Conservation (phyloP, 208 protist species). For the Crithidia brevicula region DNA sequence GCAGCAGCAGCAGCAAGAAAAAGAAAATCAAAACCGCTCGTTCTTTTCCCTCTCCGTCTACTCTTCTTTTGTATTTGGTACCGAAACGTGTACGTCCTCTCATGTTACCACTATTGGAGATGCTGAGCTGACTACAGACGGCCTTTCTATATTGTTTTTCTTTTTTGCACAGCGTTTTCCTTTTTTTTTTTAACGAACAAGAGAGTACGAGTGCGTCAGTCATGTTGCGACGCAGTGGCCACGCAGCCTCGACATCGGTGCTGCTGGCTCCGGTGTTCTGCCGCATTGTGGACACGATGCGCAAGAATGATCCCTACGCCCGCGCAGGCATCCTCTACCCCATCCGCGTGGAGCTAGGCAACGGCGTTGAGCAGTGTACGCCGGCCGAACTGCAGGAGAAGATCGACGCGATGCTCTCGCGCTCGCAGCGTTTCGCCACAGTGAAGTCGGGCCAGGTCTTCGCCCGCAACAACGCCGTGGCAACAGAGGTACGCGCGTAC, state of each 20-base stretch:
- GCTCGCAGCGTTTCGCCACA: conserved; percentile 74
- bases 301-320: conserved; percentile 65
- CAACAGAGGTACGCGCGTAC: conserved; percentile 67
- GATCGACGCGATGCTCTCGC: conserved; percentile 66
- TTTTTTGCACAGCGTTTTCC: too few relatives aligned
- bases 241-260: not conserved
- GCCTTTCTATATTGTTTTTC: too few relatives aligned
- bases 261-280: conserved; percentile 74
- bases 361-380: conserved; percentile 63
- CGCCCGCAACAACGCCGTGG: conserved; percentile 64
- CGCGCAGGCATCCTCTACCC: conserved; percentile 77
- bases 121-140: too few relatives aligned
- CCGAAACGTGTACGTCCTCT: too few relatives aligned
- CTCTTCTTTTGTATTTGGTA: too few relatives aligned
- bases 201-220: not conserved
- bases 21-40: too few relatives aligned
- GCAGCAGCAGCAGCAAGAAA: too few relatives aligned
- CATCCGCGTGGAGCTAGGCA: conserved; percentile 80
- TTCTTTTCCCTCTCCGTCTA: too few relatives aligned
- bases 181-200: conserved; percentile 6
- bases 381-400: conserved; percentile 66
- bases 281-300: conserved; percentile 79
- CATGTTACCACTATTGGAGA: too few relatives aligned
- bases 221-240: conserved; percentile 19
- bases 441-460: conserved; percentile 77